phyloP scores from a whole-genome alignment of 352 stramenopile species.

The Phytophthora cactorum region DNA sequence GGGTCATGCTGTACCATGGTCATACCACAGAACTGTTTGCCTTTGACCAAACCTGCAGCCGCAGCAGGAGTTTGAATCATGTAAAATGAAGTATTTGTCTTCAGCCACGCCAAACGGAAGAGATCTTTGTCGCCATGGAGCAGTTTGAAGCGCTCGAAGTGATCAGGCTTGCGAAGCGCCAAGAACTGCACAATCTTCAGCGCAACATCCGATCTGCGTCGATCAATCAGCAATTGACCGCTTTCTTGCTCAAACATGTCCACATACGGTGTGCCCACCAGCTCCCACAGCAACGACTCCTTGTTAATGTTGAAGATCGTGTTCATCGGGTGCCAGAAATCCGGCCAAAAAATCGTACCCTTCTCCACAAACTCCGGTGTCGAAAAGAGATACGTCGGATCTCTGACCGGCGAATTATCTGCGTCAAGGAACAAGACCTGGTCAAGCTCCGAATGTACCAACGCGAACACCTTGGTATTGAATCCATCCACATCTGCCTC shows the following conservation, averaged over 20 bases:
- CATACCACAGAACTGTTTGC: conserved; percentile 52
- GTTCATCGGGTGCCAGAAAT: conserved; percentile 66
- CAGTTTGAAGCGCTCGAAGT: conserved; percentile 44
- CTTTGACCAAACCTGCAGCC: conserved; percentile 42
- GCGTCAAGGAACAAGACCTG: conserved; percentile 65
- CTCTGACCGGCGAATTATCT: conserved; percentile 52
- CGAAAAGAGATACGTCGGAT: conserved; percentile 63
- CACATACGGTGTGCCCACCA: conserved; percentile 45
- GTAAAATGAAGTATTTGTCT: conserved; percentile 48
- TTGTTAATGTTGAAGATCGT: conserved; percentile 69
- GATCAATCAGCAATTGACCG: conserved; percentile 58
- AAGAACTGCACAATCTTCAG: conserved; percentile 49
- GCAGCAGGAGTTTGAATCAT: conserved; percentile 52
- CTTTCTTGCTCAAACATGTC: conserved; percentile 76
- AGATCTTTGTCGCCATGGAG: conserved; percentile 63
- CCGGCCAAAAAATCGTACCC: conserved; percentile 68
- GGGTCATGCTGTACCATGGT: conserved; percentile 57
- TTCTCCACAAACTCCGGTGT: conserved; percentile 35
- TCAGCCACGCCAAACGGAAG: conserved; percentile 61
- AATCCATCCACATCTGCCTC: conserved; percentile 43
- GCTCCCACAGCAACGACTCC: conserved; percentile 57
- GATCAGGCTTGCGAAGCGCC: conserved; percentile 32
- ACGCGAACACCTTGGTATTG: conserved; percentile 54
- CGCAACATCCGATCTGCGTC: conserved; percentile 29
- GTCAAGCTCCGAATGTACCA: conserved; percentile 44